Conservation (phyloP, 1,284 basidiomycete species). For the Cystobasidiaceae sp. region DNA sequence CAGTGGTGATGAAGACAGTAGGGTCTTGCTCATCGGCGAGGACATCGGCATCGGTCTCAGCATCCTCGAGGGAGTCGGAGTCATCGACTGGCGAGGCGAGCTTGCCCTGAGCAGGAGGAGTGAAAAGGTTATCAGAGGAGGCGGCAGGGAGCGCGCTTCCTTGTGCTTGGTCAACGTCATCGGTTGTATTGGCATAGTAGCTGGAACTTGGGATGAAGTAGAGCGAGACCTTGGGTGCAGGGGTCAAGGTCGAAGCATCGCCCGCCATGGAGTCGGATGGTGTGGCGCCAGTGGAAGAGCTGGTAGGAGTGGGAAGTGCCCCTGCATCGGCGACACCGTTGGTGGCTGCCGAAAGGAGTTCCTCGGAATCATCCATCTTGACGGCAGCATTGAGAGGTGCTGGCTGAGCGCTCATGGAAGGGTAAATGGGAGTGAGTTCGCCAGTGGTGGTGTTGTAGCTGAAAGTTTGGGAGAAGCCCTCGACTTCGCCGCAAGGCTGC, state of each 20-base stretch:
- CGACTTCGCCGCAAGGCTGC: slow-evolving; percentile 34
- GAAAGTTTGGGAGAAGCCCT: slow-evolving; percentile 38
- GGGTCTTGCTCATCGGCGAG: background rate
- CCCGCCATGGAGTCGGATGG: slow-evolving; percentile 17
- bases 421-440: slow-evolving; percentile 36
- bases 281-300: background rate
- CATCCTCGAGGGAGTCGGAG: background rate
- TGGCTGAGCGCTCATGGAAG: slow-evolving; percentile 25
- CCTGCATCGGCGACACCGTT: background rate
- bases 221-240: slow-evolving; percentile 28
- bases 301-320: background rate
- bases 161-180: slow-evolving; percentile 2
- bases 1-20: slow-evolving; percentile 6
- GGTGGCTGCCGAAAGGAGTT: background rate
- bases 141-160: background rate
- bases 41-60: background rate
- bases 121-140: background rate
- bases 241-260: background rate
- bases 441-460: slow-evolving; percentile 36
- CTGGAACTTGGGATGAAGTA: slow-evolving; percentile 37
- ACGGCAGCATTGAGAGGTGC: slow-evolving; percentile 28
- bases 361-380: background rate
- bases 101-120: background rate
- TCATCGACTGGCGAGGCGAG: background rate
- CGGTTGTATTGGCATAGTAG: slow-evolving; percentile 29